phyloP scores from a whole-genome alignment of 768 basidiomycete species.

The Tubosaeta brunneosetosa region DNA sequence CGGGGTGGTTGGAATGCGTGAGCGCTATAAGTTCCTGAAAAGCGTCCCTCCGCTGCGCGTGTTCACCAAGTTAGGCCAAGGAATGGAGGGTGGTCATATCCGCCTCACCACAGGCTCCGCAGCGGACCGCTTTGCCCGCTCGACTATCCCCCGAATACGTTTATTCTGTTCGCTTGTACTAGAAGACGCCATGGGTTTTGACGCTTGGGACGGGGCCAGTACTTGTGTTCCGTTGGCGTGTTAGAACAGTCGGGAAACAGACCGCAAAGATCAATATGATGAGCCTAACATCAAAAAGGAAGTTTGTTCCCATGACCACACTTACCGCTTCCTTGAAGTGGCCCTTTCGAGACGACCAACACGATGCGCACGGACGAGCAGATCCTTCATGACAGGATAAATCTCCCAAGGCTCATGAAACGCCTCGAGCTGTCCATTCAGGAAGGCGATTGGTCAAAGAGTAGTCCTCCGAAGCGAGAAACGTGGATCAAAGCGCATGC shows the following conservation, averaged over 20 bases:
- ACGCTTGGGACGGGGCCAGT: background rate
- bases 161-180: conserved; percentile 15
- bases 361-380: conserved; percentile 31
- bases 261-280: conserved; percentile 17
- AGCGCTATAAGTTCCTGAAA: conserved; percentile 52
- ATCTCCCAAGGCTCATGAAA: conserved; percentile 56
- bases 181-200: conserved; percentile 18
- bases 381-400: conserved; percentile 58
- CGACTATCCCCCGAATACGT: conserved; percentile 35
- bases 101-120: conserved; percentile 37
- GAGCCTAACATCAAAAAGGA: conserved; percentile 13
- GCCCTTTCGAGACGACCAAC: background rate
- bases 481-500: conserved; percentile 55
- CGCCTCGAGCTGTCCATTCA: conserved; percentile 54
- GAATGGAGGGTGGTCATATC: background rate
- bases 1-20: conserved; percentile 43
- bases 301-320: conserved; percentile 20
- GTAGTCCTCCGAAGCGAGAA: conserved; percentile 20
- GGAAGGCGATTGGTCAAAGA: conserved; percentile 32
- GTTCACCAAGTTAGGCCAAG: conserved; percentile 9
- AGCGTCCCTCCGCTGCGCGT: conserved; percentile 45
- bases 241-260: background rate
- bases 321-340: background rate
- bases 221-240: background rate
- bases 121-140: conserved; percentile 37